Conservation (phyloP, 495 filamentous ascomycete species). For the Penicillium cosmopolitanum region DNA sequence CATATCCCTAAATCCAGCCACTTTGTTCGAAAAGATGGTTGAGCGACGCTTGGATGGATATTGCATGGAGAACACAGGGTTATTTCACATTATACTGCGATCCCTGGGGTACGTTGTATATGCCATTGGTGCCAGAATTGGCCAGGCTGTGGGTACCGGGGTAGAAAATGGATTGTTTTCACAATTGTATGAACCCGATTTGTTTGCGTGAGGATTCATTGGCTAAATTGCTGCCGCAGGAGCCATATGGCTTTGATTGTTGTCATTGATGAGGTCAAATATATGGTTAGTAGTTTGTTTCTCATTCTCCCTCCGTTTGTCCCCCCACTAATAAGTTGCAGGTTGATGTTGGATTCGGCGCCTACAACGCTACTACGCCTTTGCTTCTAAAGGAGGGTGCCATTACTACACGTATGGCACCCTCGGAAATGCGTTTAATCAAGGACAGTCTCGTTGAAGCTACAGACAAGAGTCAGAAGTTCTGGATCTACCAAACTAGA, state of each 20-base stretch:
- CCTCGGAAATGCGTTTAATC: constrained; percentile 53
- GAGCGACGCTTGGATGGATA: constrained; percentile 69
- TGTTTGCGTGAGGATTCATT: background rate
- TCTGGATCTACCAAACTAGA: constrained; percentile 65
- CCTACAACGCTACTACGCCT: constrained; percentile 56
- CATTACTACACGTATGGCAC: constrained; percentile 45
- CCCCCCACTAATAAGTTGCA: constrained; percentile 15
- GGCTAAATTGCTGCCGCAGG: constrained; percentile 15
- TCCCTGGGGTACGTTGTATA: constrained; percentile 63
- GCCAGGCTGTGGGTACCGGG: constrained; percentile 25
- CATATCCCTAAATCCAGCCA: constrained; percentile 60
- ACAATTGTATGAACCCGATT: constrained; percentile 27
- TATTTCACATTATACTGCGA: constrained; percentile 65
- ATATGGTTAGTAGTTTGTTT: constrained; percentile 39
- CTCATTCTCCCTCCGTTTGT: background rate
- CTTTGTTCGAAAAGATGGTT: constrained; percentile 69
- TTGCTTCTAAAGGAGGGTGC: constrained; percentile 51
- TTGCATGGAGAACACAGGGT: constrained; percentile 74
- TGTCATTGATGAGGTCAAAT: constrained; percentile 54
- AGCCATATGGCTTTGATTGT: constrained; percentile 72
- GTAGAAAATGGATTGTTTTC: constrained; percentile 29
- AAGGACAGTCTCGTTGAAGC: constrained; percentile 49
- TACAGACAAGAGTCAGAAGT: constrained; percentile 43
- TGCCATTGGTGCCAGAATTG: constrained; percentile 48
- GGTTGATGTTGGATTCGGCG: constrained; percentile 77